A percentile compares a stretch with the other conserved stretches of the same genome.
These are phyloP conservation scores for Fraxinus baroniana DNA, from an alignment of 305 asterid species.

Conservation along the genomic window DNA sequence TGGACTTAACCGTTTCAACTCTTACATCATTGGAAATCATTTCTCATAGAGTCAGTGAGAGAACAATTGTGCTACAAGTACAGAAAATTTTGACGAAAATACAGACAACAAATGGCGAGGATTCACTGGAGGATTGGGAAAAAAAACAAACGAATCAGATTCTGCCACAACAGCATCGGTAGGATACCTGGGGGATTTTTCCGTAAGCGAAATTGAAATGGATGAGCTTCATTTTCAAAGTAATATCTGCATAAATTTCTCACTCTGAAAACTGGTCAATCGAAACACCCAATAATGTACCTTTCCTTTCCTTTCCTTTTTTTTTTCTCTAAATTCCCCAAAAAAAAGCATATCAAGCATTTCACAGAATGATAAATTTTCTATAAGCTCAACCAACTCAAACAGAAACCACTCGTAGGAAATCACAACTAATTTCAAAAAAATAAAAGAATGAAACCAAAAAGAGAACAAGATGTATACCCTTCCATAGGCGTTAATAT, in stretches of 20 bases:
- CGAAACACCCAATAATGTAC: not conserved
- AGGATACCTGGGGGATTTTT: too few relatives aligned
- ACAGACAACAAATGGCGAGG: too few relatives aligned
- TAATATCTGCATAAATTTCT: not conserved
- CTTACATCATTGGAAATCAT: not conserved
- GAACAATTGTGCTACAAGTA: too few relatives aligned
- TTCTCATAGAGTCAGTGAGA: too few relatives aligned
- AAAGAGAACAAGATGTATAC: slow-evolving; percentile 33
- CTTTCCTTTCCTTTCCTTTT: not conserved
- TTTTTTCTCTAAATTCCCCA: not conserved
- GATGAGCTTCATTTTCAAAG: not conserved
- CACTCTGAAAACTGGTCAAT: not conserved
- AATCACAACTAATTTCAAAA: not conserved
- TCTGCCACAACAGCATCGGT: too few relatives aligned
- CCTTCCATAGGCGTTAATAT: slow-evolving; percentile 89
- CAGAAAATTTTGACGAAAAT: too few relatives aligned
- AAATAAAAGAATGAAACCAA: not conserved
- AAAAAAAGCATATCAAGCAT: not conserved
- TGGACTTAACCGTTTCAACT: not conserved
- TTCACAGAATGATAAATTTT: not conserved
- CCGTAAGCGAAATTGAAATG: not conserved
- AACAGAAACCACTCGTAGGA: not conserved
- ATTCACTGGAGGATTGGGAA: too few relatives aligned
- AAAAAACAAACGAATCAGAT: too few relatives aligned
- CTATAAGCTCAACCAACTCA: not conserved